Base-by-base conservation (phyloP, 2,329 filamentous ascomycete species). In the Acarospora socialis region DNA sequence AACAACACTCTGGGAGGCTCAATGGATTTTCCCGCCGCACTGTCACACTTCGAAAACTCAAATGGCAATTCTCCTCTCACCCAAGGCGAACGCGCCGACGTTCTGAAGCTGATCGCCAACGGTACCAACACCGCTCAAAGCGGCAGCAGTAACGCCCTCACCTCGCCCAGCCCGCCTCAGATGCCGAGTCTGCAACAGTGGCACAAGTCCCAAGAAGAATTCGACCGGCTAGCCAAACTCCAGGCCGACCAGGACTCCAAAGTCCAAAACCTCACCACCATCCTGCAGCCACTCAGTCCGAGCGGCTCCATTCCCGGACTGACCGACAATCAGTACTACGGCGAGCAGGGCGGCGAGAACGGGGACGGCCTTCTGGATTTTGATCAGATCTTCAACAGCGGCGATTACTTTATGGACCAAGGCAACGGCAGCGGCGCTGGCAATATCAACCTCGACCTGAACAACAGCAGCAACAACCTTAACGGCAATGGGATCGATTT, bases 271-370 rank as follows among this genome's bases (percentile, higher is more conserved):
- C 63, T 94, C 7, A 74, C 74, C 31, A 74, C 72, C 34, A 60
- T 83, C 10, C 66, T 94, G 5, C 76, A 80, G 5, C 84, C 84
- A 0, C 65, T 92, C 8, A 86, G 77, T 46, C 84, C 84, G 0
- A 81, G 73, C 0, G 83, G 82, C 4, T 68, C 70, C 10, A 81
- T 92, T 21, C 80, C 82, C 1, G 81, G 81, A 4, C 31, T 39
- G 10, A 32, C 29, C 8, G 35, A 39, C 8, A 15, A 28, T 1
- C 33, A 34, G 14, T 36, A 41, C 21, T 23, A 35, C 28, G 32
- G 23, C 3, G 20, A 51, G 53, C 7, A 52, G 55, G 5, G 49
- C 52, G 1, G 51, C 48, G 0, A 46, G 50, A 10, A 55, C 51
- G n/a, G n/a, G 16, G 42, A 46, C 2, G 46, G 43, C 30, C 57